A percentile compares a stretch with the other conserved stretches of the same genome.
Conservation (phyloP, 2,329 filamentous ascomycete species). For the Hypoxylon sp. region DNA sequence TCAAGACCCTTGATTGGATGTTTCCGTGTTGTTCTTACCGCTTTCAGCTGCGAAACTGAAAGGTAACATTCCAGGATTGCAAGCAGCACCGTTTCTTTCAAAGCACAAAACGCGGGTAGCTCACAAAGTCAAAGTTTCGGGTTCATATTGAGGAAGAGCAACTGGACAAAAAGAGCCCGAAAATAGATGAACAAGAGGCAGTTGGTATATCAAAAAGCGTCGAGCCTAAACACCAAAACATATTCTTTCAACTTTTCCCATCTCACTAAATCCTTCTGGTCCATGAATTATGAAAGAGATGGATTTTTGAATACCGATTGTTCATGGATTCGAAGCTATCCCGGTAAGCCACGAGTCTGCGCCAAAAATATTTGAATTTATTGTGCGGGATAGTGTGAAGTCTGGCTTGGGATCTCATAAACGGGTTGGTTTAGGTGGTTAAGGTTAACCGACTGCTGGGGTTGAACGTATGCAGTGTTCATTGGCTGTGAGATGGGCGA, state of each 20-base stretch:
- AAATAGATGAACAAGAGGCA: not conserved
- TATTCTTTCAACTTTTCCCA: not conserved
- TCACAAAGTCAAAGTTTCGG: slow-evolving; percentile 7
- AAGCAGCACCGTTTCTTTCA: slow-evolving; percentile 28
- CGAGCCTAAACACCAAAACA: not conserved
- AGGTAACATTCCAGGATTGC: slow-evolving; percentile 35
- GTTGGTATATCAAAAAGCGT: not conserved
- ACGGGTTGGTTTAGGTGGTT: slow-evolving; percentile 25
- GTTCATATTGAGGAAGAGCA: not conserved
- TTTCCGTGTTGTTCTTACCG: slow-evolving; percentile 30
- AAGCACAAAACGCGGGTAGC: not conserved
- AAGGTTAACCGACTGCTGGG: slow-evolving; percentile 25
- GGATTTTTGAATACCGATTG: too few species aligned
- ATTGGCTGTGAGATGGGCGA: slow-evolving; percentile 36
- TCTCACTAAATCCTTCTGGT: too few species aligned
- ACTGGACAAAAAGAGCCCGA: not conserved
- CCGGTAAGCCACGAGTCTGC: too few species aligned
- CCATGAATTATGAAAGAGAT: too few species aligned
- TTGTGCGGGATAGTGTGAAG: slow-evolving; percentile 13
- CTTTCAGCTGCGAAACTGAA: slow-evolving; percentile 23
- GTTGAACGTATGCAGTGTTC: slow-evolving; percentile 30
- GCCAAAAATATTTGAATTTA: too few species aligned
- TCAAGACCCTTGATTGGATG: slow-evolving; percentile 29
- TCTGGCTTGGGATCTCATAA: slow-evolving; percentile 35
- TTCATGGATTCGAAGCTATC: too few species aligned